A percentile compares a stretch with the other conserved stretches of the same genome.
Conservation (phyloP, 2,329 filamentous ascomycete species). For the Cercospora brassicicola region DNA sequence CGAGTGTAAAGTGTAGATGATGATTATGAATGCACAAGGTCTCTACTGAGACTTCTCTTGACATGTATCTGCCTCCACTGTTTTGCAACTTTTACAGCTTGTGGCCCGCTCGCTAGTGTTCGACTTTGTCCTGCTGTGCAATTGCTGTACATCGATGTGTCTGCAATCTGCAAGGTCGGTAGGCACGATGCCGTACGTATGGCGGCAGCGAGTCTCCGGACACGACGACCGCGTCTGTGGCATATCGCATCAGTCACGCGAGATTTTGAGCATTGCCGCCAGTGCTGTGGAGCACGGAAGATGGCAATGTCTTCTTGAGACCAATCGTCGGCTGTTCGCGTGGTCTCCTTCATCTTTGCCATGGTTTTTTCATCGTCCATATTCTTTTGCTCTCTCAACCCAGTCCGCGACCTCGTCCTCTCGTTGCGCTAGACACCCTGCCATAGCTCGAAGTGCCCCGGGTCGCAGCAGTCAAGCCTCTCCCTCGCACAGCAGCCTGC, state of each 20-base stretch:
- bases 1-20: not conserved
- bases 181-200: not conserved
- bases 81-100: not conserved
- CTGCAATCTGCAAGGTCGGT: not conserved
- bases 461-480: constrained; percentile 48
- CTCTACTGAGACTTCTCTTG: not conserved
- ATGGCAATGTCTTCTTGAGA: not conserved
- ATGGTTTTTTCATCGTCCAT: not conserved
- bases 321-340: not conserved
- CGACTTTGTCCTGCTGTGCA: not conserved
- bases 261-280: not conserved
- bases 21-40: not conserved
- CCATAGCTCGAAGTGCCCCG: constrained; percentile 49
- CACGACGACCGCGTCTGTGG: not conserved
- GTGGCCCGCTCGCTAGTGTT: not conserved
- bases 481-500: constrained; percentile 52
- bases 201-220: not conserved
- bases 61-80: not conserved
- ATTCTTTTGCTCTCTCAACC: constrained; percentile 22
- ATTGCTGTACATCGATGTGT: not conserved
- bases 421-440: constrained; percentile 37
- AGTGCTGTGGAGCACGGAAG: not conserved
- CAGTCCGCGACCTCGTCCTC: constrained; percentile 38
- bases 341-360: not conserved
- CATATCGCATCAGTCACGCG: not conserved